Percentiles rank a stretch among this genome's conserved stretches.
These are phyloP conservation scores for Cyberlindnera maclurae DNA, from an alignment of 805 yeast species.

Conservation along the genomic window DNA sequence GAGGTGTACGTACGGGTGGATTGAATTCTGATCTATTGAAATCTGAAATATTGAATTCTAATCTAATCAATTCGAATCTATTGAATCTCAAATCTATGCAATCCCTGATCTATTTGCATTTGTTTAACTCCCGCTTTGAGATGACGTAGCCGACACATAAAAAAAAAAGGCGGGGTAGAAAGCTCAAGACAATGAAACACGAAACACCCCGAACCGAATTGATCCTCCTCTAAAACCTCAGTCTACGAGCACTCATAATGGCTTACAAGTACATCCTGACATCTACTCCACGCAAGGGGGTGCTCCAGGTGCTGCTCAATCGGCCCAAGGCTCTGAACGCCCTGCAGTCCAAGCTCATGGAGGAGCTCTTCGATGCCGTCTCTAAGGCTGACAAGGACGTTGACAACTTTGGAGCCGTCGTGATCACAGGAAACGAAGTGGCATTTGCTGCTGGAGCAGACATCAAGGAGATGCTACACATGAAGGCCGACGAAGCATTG, in stretches of 20 bases:
- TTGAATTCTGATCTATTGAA: no score
- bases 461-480: constrained; percentile 41
- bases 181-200: no score
- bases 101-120: no score
- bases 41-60: no score
- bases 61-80: no score
- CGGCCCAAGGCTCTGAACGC: constrained; percentile 25
- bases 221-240: no score
- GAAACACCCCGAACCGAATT: no score
- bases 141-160: no score
- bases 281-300: constrained; percentile 19
- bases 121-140: no score
- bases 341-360: constrained; percentile 12
- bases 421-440: constrained; percentile 37
- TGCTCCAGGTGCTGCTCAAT: constrained; percentile 20
- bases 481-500: constrained; percentile 30
- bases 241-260: constrained; percentile 9
- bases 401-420: constrained; percentile 39
- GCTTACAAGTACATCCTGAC: constrained; percentile 16
- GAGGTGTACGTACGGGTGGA: constrained; percentile 16
- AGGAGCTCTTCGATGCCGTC: constrained; percentile 19
- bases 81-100: no score
- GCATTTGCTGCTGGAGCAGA: constrained; percentile 53
- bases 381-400: constrained; percentile 13
- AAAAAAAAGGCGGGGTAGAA: no score